Conservation (phyloP, 140 eudicot species). For the Oenanthe javanica region DNA sequence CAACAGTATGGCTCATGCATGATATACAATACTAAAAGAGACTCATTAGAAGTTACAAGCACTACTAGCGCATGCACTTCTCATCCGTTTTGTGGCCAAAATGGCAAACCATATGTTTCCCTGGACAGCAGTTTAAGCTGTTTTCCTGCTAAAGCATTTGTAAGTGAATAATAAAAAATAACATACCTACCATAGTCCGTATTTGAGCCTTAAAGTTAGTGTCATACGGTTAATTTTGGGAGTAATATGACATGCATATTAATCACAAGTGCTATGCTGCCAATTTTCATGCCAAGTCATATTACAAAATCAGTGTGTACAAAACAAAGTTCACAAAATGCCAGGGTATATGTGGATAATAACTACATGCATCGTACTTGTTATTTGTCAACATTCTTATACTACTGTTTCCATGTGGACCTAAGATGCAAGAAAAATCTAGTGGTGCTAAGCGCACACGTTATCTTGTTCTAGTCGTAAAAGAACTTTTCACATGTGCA, state of each 20-base stretch:
- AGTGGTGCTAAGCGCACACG: not conserved
- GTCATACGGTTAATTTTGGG: not conserved
- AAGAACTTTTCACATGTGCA: not conserved
- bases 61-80: not conserved
- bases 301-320: not conserved
- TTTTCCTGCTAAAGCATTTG: not conserved
- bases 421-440: not conserved
- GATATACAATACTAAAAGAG: not conserved
- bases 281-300: not conserved
- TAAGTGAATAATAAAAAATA: not conserved
- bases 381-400: not conserved
- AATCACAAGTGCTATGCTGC: not conserved
- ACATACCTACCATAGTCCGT: not conserved
- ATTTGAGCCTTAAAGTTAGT: not conserved
- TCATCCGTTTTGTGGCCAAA: not conserved
- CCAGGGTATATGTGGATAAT: not conserved
- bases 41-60: conserved; percentile 2
- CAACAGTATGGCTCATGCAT: conserved; percentile 1
- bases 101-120: not conserved
- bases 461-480: not conserved
- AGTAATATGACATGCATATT: not conserved
- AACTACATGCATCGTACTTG: not conserved
- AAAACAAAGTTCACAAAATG: not conserved
- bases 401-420: not conserved
- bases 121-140: not conserved